Evolutionary conservation across 331 rosid species (phyloP).

Genomic region (Malus hybrid): DNA sequence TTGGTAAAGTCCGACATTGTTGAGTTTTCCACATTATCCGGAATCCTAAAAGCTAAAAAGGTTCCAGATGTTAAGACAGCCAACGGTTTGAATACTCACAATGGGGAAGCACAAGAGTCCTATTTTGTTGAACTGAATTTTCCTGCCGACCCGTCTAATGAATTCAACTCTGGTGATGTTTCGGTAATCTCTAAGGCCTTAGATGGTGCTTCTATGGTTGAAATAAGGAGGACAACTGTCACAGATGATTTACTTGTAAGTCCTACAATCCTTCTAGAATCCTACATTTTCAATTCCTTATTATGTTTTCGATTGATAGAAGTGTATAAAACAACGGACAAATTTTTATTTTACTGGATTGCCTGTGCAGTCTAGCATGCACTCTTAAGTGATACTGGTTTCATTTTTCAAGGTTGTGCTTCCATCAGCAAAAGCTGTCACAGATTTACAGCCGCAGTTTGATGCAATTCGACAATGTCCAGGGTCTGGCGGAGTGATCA

Average conservation of each 20-base stretch:
- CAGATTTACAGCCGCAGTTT: constrained; percentile 42
- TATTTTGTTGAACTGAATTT: constrained; percentile 54
- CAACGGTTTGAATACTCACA: constrained; percentile 16
- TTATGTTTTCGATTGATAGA: background rate
- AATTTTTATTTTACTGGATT: background rate
- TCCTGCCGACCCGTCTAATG: constrained; percentile 30
- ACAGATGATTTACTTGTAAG: constrained; percentile 42
- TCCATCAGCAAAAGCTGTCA: constrained; percentile 44
- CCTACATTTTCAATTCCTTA: background rate
- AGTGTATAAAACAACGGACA: too few relatives aligned
- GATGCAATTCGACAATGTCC: constrained; percentile 54
- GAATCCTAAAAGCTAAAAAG: constrained; percentile 46
- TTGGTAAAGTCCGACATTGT: constrained; percentile 26
- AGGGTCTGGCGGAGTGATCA: constrained; percentile 40
- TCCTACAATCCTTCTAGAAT: background rate
- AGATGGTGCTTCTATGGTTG: constrained; percentile 42
- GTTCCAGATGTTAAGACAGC: constrained; percentile 9
- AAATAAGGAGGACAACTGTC: constrained; percentile 34
- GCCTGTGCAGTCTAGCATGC: background rate
- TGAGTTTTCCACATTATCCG: constrained; percentile 65
- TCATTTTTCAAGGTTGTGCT: constrained; percentile 46
- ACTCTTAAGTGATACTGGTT: background rate
- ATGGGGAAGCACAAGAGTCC: constrained; percentile 21
- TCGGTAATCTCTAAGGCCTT: constrained; percentile 38
- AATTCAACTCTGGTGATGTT: constrained; percentile 29